Conservation (phyloP, 192 early-diverging fungal genomes). For the Coemansia sp. region DNA sequence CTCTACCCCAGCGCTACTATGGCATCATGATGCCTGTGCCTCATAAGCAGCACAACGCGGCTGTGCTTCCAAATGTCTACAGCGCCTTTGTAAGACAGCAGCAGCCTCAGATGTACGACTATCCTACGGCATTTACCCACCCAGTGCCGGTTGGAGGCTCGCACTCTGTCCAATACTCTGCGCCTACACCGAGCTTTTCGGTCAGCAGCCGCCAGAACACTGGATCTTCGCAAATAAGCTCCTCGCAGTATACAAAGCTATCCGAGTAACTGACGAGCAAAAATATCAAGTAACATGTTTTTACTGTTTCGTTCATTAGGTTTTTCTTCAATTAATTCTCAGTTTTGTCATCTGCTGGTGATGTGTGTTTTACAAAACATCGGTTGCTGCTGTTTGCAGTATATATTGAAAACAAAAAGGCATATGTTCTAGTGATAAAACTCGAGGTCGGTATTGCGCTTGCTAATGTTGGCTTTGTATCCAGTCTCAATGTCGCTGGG, state of each 20-base stretch:
- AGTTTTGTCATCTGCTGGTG: not conserved
- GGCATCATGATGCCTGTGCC: slow-evolving; percentile 10
- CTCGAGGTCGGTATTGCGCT: slow-evolving; percentile 90
- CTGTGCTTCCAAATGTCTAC: not conserved
- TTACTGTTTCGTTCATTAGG: not conserved
- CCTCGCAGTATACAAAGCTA: slow-evolving; percentile 14
- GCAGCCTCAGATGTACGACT: slow-evolving; percentile 3
- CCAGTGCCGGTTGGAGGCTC: not conserved
- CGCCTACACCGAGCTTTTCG: slow-evolving; percentile 16
- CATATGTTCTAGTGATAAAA: slow-evolving; percentile 78
- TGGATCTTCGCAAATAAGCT: slow-evolving; percentile 18
- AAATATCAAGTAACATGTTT: not conserved
- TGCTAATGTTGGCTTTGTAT: slow-evolving; percentile 94
- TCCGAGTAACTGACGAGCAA: slow-evolving; percentile 9
- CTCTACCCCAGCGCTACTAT: slow-evolving; percentile 18
- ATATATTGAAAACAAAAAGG: slow-evolving; percentile 2
- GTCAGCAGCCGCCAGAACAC: slow-evolving; percentile 26
- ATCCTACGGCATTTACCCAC: slow-evolving; percentile 8
- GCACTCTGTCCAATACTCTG: slow-evolving; percentile 1
- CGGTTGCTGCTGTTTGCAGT: not conserved
- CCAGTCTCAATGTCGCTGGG: slow-evolving; percentile 96
- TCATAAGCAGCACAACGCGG: slow-evolving; percentile 15
- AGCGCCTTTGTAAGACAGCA: slow-evolving; percentile 5
- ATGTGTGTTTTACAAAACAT: not conserved
- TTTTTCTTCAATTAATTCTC: not conserved